These are phyloP conservation scores for Pinus tabuliformis DNA, from an alignment of 75 land plant genomes.

Conservation along the genomic window DNA sequence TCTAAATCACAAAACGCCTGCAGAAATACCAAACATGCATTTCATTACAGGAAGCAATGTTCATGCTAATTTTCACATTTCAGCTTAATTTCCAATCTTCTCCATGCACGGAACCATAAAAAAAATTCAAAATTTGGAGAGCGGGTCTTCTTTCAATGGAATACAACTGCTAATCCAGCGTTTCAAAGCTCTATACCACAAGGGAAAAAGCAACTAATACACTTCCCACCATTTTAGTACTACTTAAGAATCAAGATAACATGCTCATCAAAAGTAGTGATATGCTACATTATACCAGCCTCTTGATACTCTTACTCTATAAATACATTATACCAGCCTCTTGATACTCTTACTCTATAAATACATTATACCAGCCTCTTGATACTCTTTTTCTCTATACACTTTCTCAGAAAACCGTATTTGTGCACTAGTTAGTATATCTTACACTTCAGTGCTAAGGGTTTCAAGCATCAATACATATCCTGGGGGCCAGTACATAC, in stretches of 20 bases:
- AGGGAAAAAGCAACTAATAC: not conserved
- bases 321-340: too few species aligned
- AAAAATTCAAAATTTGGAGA: not conserved
- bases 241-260: not conserved
- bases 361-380: too few species aligned
- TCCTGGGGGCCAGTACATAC: conserved; percentile 26
- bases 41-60: not conserved
- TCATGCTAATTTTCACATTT: too few species aligned
- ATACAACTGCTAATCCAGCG: too few species aligned
- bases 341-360: not conserved
- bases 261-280: not conserved
- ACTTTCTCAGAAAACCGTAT: conserved; percentile 78
- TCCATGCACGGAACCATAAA: not conserved
- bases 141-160: too few species aligned
- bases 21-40: not conserved
- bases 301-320: not conserved
- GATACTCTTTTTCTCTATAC: not conserved
- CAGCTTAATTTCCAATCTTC: not conserved
- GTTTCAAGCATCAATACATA: conserved; percentile 59
- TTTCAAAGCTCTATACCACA: too few species aligned
- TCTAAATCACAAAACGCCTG: conserved; percentile 97
- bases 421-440: conserved; percentile 83
- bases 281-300: too few species aligned
- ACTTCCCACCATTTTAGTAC: not conserved
- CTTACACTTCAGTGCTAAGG: conserved; percentile 68